Conservation (phyloP, 1,139 yeast species). For the Wickerhamomyces sp. region DNA sequence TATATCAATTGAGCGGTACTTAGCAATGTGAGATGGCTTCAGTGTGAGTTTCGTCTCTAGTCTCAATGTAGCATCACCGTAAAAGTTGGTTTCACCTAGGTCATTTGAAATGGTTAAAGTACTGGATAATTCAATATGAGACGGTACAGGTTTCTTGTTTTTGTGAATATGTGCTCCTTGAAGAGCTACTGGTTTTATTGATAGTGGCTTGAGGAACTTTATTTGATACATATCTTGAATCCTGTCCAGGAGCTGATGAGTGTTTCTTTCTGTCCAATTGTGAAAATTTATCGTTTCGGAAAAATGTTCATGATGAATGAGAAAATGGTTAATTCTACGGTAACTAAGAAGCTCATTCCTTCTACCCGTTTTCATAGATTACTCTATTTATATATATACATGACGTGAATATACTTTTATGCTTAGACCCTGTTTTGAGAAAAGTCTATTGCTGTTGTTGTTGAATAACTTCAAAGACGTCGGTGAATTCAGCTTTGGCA, state of each 20-base stretch:
- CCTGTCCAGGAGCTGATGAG: background rate
- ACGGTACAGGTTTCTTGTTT: constrained; percentile 5
- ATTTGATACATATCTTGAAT: constrained; percentile 21
- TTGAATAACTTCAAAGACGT: constrained; percentile 15
- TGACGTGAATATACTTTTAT: background rate
- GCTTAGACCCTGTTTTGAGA: no score
- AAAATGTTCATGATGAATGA: no score
- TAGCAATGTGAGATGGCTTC: background rate
- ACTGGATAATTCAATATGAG: constrained; percentile 14
- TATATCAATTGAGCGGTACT: background rate
- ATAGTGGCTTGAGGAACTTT: constrained; percentile 23
- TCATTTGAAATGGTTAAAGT: constrained; percentile 24
- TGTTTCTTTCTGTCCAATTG: no score
- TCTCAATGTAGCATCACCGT: constrained; percentile 15
- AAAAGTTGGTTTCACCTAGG: constrained; percentile 25
- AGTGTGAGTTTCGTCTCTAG: constrained; percentile 1
- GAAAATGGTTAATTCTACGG: no score
- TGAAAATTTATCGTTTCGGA: no score
- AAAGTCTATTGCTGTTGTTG: background rate
- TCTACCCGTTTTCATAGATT: no score
- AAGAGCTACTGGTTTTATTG: constrained; percentile 4
- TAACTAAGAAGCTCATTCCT: no score
- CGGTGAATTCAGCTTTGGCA: constrained; percentile 18
- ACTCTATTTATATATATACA: no score
- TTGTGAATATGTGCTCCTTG: background rate